Percentiles rank a stretch among this genome's conserved stretches.
These are phyloP conservation scores for Phytophthora pini DNA, from an alignment of 352 stramenopile genomes.

Conservation along the genomic window DNA sequence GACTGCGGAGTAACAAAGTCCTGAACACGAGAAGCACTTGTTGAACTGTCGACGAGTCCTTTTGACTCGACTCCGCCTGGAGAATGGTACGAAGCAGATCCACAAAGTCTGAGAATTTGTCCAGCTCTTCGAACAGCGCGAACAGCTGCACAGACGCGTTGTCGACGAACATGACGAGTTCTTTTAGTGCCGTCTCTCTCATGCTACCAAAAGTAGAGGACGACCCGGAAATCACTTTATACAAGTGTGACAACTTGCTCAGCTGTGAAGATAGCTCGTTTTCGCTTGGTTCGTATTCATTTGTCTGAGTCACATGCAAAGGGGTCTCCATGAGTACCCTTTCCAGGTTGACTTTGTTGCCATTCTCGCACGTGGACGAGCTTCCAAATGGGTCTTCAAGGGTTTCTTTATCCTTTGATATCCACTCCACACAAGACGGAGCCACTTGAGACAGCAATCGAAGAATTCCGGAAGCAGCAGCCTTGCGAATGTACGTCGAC, in stretches of 20 bases:
- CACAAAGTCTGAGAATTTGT: constrained; percentile 36
- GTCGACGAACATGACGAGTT: constrained; percentile 38
- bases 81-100: constrained; percentile 21
- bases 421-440: constrained; percentile 14
- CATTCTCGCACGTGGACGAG: constrained; percentile 1
- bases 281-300: constrained; percentile 29
- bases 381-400: constrained; percentile 42
- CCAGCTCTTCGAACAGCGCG: constrained; percentile 48
- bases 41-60: constrained; percentile 23
- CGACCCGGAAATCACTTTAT: constrained; percentile 35
- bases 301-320: constrained; percentile 29
- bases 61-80: constrained; percentile 6
- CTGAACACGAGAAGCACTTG: constrained; percentile 46
- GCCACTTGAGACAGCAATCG: constrained; percentile 36
- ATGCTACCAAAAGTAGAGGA: constrained; percentile 33
- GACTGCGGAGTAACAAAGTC: constrained; percentile 50
- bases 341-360: constrained; percentile 24
- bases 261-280: constrained; percentile 42
- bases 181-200: constrained; percentile 39
- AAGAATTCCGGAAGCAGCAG: constrained; percentile 50
- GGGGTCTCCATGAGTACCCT: constrained; percentile 36
- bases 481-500: constrained; percentile 55
- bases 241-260: constrained; percentile 38
- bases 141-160: constrained; percentile 34
- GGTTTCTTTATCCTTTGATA: constrained; percentile 31